Conservation (phyloP, 305 asterid genomes). For the Stenogyne calaminthoides region DNA sequence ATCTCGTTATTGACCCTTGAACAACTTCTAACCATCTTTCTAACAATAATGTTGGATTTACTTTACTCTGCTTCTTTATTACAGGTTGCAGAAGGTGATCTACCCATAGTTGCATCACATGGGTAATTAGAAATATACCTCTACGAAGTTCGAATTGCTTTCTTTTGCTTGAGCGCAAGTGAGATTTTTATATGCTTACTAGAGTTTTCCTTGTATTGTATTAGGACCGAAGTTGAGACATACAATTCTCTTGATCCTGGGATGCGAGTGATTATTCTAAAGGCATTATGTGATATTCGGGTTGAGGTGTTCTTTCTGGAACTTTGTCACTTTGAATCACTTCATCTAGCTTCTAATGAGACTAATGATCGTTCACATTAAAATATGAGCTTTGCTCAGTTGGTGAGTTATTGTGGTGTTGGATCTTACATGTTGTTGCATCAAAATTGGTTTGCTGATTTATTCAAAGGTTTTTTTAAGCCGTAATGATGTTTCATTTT, state of each 20-base stretch:
- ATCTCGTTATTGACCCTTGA: conserved; percentile 31
- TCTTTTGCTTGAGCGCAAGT: conserved; percentile 22
- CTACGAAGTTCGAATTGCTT: not conserved
- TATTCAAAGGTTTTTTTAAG: not conserved
- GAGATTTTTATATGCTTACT: conserved; percentile 19
- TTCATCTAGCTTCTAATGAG: not conserved
- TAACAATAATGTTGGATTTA: conserved; percentile 24
- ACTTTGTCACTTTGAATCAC: not conserved
- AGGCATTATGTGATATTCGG: conserved; percentile 97
- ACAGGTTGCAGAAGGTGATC: conserved; percentile 98
- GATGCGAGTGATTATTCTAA: conserved; percentile 83
- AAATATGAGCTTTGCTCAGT: conserved; percentile 1
- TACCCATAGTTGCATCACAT: conserved; percentile 95
- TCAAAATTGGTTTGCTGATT: not conserved
- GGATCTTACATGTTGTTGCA: not conserved
- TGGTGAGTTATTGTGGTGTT: conserved; percentile 25
- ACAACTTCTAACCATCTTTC: conserved; percentile 17
- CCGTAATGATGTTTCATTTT: not conserved
- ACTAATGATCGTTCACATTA: not conserved
- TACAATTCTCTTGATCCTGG: conserved; percentile 83
- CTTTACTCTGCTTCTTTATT: conserved; percentile 24
- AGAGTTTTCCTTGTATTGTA: conserved; percentile 24
- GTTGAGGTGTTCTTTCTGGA: conserved; percentile 74
- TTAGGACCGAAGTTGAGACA: conserved; percentile 88
- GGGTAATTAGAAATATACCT: conserved; percentile 63